Base-by-base conservation (phyloP, 2,329 filamentous ascomycete species). In the Coleophoma crateriformis region DNA sequence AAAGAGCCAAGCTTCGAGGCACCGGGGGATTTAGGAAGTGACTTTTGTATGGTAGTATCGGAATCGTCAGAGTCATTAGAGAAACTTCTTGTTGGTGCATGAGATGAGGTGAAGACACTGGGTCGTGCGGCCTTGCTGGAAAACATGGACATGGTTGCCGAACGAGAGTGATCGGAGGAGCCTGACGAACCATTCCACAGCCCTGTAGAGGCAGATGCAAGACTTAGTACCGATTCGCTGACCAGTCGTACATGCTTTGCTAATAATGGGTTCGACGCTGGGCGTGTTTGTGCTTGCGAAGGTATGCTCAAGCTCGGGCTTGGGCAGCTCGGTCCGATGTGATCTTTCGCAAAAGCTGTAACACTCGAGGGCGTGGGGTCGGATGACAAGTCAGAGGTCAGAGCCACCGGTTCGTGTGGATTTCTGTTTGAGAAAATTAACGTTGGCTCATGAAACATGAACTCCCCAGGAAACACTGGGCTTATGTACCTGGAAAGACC, bases 1-100 rank as follows among this genome's bases (percentile, higher is more conserved):
- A 87, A 84, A 13, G 79, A 82, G 41, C 78, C 79, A 59, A 87
- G 76, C 50, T 79, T 82, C 50, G 62, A 62, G 12, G 51, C 53
- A 14, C 73, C 73, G 15, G 77, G 75, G 2, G 76, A 77, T 57
- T 76, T 77, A 5, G 74, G 73, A 54, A 50, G 57, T 43, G 56
- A 49, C 52, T 58, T 65, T 33, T 61, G 56, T 33, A 61, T 45
- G 13, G 59, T 59, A 5, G 57, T 56, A 46, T 50, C 57, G 42
- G 60, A 59, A 33, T 58, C 55, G 50, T 54, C 58, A 27, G 60
- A 60, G 38, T 62, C 58, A 55, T 60, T 54, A 45, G 57, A 59
- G 45, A 51, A 57, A 34, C 43, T 55, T 55, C 60, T 54, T 48
- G 51, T 54, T 38, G 52, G 48, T 43, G 47, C 51, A 51, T 58